phyloP scores from a whole-genome alignment of 306 rosid genomes.

The Betula pendula region DNA sequence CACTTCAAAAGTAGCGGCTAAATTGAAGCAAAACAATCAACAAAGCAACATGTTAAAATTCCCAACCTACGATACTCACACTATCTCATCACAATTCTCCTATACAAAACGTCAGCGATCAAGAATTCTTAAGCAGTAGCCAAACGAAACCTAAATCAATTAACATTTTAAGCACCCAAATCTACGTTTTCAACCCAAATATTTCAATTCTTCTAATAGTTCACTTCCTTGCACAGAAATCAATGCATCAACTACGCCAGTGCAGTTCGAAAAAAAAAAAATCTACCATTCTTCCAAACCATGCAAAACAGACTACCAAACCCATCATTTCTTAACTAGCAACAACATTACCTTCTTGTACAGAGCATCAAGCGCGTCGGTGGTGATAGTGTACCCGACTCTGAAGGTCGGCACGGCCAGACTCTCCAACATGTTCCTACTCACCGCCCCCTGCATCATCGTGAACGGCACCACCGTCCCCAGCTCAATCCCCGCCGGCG shows the following conservation, averaged over 20 bases:
- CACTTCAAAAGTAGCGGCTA: neutral
- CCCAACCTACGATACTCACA: neutral
- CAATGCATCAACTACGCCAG: neutral
- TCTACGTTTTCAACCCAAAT: neutral
- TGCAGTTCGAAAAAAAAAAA: neutral
- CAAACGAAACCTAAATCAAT: neutral
- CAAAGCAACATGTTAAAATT: neutral
- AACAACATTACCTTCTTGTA: slow-evolving; percentile 70
- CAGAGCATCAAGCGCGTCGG: slow-evolving; percentile 84
- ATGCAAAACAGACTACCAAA: neutral
- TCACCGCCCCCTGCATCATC: slow-evolving; percentile 94
- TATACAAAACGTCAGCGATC: neutral
- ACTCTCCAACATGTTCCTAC: slow-evolving; percentile 90
- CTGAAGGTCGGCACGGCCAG: slow-evolving; percentile 81
- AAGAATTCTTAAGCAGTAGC: neutral
- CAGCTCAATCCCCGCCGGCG: slow-evolving; percentile 46
- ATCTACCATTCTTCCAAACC: neutral
- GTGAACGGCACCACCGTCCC: slow-evolving; percentile 91
- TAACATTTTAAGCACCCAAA: neutral
- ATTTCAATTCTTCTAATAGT: neutral
- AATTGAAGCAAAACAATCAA: neutral
- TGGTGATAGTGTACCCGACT: slow-evolving; percentile 87
- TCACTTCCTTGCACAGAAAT: neutral
- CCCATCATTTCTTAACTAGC: neutral
- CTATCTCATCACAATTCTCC: neutral